A percentile compares a stretch with the other conserved stretches of the same genome.
Conservation (phyloP, 106 monocot genomes). For the Posidonia australis region DNA sequence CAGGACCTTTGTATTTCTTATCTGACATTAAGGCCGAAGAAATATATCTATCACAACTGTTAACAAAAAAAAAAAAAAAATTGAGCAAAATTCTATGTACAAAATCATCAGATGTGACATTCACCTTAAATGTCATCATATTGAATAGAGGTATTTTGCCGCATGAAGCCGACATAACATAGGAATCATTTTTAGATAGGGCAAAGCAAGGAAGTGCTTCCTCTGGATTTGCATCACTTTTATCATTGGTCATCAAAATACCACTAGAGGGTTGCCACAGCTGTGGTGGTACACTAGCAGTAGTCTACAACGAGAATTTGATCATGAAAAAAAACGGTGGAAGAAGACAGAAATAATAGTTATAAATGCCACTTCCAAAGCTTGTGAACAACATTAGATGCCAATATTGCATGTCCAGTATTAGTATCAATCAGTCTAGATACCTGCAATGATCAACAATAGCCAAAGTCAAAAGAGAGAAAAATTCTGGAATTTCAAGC, state of each 20-base stretch:
- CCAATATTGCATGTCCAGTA: constrained; percentile 34
- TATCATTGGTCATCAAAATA: constrained; percentile 68
- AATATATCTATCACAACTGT: too few species aligned
- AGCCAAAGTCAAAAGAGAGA: background rate
- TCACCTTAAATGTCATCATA: constrained; percentile 76
- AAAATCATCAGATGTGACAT: too few species aligned
- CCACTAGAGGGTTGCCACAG: constrained; percentile 72
- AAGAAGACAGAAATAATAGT: background rate
- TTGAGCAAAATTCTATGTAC: too few species aligned
- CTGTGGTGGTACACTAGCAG: constrained; percentile 47
- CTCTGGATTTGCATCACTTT: constrained; percentile 51
- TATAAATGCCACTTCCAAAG: constrained; percentile 33
- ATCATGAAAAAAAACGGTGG: background rate
- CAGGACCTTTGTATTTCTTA: too few species aligned
- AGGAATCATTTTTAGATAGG: constrained; percentile 66
- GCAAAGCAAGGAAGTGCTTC: constrained; percentile 75
- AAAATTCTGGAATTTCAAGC: background rate
- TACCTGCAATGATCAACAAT: constrained; percentile 15
- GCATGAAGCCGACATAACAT: constrained; percentile 79
- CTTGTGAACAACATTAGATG: constrained; percentile 33
- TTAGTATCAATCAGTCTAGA: constrained; percentile 40
- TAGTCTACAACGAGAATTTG: constrained; percentile 28
- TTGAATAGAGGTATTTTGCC: constrained; percentile 69
- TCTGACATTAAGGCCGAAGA: too few species aligned
- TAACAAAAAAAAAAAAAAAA: background rate